Evolutionary conservation across 2,329 filamentous ascomycete species (phyloP), one percentile per base, ranked within the genome.

Genomic region (Fusarium aywerte): DNA sequence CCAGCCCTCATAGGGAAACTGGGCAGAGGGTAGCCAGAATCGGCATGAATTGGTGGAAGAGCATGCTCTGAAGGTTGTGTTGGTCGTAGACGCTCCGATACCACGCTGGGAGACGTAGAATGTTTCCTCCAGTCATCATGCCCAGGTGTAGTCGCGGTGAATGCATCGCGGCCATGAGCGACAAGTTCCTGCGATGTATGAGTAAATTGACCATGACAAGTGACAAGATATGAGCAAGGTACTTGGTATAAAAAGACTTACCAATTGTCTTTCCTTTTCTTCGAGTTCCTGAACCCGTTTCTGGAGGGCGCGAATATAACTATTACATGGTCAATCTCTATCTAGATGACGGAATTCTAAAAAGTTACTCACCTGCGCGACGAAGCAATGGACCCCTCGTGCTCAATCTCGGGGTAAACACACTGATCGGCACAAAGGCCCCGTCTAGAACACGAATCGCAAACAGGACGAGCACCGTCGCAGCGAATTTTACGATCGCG

Each of bases 401-500:
- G 72, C 56, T 74, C 72, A 47, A 74, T 71, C 44, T 74, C 72
- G 10, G 72, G 72, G 38, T 74, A 74, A 23, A 72, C 58, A 48
- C 72, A 74, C 52, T 74, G 72, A 6, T 66, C 69, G 20, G 69
- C 59, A 29, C 70, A 55, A 23, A 74, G 53, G 8, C 72, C 72
- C 16, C 72, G 55, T 20, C 72, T 63, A 2, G 61, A 67, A 36
- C 72, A 74, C 18, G 72, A 74, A 52, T 74, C 72, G 63, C 72
- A 74, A 32, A 59, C 69, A 25, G 72, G 72, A 16, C 72, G 67
- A 10, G 72, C 72, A 15, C 72, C 72, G 54, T 74, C 72, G 55
- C 72, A 74, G 48, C 72, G 72, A 16, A 74, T 74, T 65, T 74
- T 74, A 62, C 72, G 72, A 54, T 74, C 72, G 58, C 72, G 72